These are phyloP conservation scores for Rhododendron vialii DNA, from an alignment of 148 eudicot genomes.

Conservation along the genomic window DNA sequence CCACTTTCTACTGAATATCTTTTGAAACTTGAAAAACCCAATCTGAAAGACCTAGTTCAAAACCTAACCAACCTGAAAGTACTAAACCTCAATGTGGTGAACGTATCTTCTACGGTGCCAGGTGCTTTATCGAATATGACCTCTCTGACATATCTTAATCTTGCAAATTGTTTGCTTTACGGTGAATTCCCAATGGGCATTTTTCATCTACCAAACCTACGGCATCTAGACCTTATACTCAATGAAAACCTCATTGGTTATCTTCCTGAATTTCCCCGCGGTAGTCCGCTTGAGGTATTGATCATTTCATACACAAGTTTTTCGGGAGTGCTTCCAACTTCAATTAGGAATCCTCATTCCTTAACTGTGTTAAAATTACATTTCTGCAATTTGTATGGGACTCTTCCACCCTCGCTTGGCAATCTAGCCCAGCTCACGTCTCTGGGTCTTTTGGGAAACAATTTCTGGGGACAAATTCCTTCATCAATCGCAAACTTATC, in stretches of 20 bases:
- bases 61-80: conserved; percentile 20
- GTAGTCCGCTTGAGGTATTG: background rate
- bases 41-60: conserved; percentile 7
- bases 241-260: background rate
- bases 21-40: background rate
- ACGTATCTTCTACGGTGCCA: conserved; percentile 26
- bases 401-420: background rate
- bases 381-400: background rate
- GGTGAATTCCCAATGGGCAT: conserved; percentile 24
- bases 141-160: background rate
- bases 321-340: background rate
- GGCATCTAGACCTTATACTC: background rate
- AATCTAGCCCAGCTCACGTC: background rate
- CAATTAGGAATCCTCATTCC: background rate
- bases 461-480: background rate
- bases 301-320: background rate
- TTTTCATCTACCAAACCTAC: conserved; percentile 29
- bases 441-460: background rate
- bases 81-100: conserved; percentile 13
- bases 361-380: background rate
- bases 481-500: background rate
- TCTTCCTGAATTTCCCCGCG: background rate
- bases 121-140: conserved; percentile 11
- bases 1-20: too few relatives aligned
- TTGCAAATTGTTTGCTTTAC: conserved; percentile 11